Evolutionary conservation across 306 rosid species (phyloP).

Genomic region (Lagenaria siceraria): DNA sequence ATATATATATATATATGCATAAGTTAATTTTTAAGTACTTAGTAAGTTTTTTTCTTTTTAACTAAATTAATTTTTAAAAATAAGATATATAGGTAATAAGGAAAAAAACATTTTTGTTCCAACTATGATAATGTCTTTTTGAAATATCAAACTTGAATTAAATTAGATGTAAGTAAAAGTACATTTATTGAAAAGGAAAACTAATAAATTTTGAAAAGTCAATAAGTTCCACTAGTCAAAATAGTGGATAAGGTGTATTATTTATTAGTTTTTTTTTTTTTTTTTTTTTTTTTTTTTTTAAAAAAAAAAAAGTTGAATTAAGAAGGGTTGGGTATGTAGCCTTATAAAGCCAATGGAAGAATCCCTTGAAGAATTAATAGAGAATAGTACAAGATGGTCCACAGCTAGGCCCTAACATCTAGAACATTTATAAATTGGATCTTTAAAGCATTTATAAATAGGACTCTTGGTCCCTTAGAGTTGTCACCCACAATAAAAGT

Average conservation of each 20-base stretch:
- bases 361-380: not conserved
- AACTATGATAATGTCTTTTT: too few relatives aligned
- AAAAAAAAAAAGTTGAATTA: not conserved
- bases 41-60: too few relatives aligned
- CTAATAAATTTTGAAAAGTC: not conserved
- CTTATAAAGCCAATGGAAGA: not conserved
- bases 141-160: too few relatives aligned
- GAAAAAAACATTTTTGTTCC: too few relatives aligned
- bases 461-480: not conserved
- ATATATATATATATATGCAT: too few relatives aligned
- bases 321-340: not conserved
- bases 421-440: not conserved
- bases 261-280: not conserved
- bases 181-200: too few relatives aligned
- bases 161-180: too few relatives aligned
- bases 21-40: too few relatives aligned
- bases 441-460: not conserved
- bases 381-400: not conserved
- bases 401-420: not conserved
- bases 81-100: too few relatives aligned
- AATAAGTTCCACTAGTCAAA: not conserved
- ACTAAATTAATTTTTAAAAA: too few relatives aligned
- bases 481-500: not conserved
- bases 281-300: not conserved
- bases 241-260: not conserved